These are phyloP conservation scores for Sarcomyxa edulis DNA, from an alignment of 768 basidiomycete species.

Conservation along the genomic window DNA sequence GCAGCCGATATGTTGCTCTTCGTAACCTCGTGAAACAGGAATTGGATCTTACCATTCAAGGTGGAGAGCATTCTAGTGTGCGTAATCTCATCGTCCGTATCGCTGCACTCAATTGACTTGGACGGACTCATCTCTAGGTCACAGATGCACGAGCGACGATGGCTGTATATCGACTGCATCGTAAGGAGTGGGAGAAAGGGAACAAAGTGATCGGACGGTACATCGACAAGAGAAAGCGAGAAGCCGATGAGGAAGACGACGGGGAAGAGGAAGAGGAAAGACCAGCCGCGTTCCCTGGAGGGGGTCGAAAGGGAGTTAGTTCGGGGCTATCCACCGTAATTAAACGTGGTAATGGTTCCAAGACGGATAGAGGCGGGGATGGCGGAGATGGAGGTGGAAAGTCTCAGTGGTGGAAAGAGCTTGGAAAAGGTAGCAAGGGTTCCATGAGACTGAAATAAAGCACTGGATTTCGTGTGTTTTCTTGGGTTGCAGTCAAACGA, in stretches of 20 bases:
- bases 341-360: neutral
- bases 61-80: conserved; percentile 89
- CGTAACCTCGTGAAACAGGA: conserved; percentile 78
- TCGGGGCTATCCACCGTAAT: conserved; percentile 55
- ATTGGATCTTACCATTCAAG: conserved; percentile 74
- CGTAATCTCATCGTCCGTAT: conserved; percentile 20
- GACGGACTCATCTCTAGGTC: conserved; percentile 64
- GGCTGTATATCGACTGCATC: conserved; percentile 84
- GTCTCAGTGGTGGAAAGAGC: conserved; percentile 43
- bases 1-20: conserved; percentile 67
- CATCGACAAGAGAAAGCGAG: conserved; percentile 10
- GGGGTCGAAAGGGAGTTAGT: conserved; percentile 52
- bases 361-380: conserved; percentile 8
- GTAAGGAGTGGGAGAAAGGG: conserved; percentile 78
- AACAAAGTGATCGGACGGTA: conserved; percentile 18
- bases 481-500: too few relatives aligned
- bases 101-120: neutral
- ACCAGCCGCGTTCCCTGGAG: conserved; percentile 32
- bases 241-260: conserved; percentile 9
- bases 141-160: conserved; percentile 93
- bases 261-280: conserved; percentile 8
- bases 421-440: conserved; percentile 22
- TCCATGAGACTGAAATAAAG: too few relatives aligned
- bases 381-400: conserved; percentile 12
- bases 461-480: too few relatives aligned